phyloP scores from a whole-genome alignment of 2,329 filamentous ascomycete genomes.

The Penicillium occitanis region DNA sequence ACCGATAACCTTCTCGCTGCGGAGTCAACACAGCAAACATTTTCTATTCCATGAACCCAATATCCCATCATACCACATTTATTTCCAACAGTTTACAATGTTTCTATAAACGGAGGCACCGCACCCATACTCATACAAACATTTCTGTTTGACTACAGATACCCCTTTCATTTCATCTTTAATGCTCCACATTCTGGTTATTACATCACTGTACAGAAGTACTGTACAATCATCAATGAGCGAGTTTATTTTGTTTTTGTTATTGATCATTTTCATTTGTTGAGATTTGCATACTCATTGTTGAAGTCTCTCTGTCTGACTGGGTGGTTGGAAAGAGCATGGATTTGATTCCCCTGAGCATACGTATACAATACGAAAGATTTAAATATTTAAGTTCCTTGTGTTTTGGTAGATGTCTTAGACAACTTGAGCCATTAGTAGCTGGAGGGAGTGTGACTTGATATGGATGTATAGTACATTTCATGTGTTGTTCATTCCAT shows the following conservation, averaged over 20 bases:
- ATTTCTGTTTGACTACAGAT: conserved; percentile 20
- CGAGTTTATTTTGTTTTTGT: neutral
- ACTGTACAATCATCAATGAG: conserved; percentile 9
- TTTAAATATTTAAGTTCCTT: neutral
- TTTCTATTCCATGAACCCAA: neutral
- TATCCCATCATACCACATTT: neutral
- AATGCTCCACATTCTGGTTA: neutral
- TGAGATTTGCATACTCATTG: neutral
- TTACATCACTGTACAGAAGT: conserved; percentile 4
- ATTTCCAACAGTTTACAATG: neutral
- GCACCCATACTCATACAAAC: neutral
- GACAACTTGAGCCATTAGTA: neutral
- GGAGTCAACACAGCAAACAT: neutral
- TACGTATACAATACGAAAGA: neutral
- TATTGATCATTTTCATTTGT: neutral
- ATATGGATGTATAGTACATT: neutral
- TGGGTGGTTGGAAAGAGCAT: neutral
- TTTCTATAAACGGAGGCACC: neutral
- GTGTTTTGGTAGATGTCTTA: neutral
- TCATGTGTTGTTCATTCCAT: neutral
- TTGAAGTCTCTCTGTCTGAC: neutral
- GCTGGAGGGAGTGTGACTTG: neutral
- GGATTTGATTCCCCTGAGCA: neutral
- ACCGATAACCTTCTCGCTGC: conserved; percentile 29
- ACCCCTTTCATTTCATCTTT: conserved; percentile 11